Evolutionary conservation across 768 basidiomycete genomes (phyloP).

Genomic region (Pulveroboletus sp.): DNA sequence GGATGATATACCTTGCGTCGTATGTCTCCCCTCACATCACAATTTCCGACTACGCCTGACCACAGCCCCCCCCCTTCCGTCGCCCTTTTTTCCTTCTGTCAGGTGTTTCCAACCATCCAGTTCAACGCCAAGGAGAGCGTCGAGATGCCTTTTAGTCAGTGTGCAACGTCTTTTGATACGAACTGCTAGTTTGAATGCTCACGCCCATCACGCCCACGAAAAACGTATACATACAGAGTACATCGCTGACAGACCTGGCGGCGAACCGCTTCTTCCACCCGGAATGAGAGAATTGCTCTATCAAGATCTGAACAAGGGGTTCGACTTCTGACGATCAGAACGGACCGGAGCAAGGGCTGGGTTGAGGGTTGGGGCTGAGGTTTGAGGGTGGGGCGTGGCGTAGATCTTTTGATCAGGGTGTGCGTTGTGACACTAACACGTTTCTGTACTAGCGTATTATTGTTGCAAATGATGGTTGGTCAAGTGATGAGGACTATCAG

Average conservation of each 20-base stretch:
- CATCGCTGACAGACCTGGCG: conserved; percentile 39
- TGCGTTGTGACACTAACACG: too few species aligned
- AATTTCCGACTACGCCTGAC: not conserved
- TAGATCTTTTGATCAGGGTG: too few species aligned
- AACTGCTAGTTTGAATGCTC: too few species aligned
- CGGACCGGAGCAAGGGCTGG: too few species aligned
- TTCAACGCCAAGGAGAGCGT: conserved; percentile 89
- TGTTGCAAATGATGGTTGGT: too few species aligned
- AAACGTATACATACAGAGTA: conserved; percentile 36
- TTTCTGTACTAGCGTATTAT: too few species aligned
- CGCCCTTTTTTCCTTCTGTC: not conserved
- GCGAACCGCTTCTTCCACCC: conserved; percentile 73
- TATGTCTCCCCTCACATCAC: conserved; percentile 29
- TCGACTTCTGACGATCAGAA: conserved; percentile 42
- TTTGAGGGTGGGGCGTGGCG: too few species aligned
- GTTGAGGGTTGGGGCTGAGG: too few species aligned
- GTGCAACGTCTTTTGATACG: not conserved
- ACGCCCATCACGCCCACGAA: too few species aligned
- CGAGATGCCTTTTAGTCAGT: conserved; percentile 96
- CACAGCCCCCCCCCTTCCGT: not conserved
- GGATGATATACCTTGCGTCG: conserved; percentile 67
- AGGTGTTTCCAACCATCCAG: conserved; percentile 87
- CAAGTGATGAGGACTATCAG: too few species aligned
- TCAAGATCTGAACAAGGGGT: conserved; percentile 81
- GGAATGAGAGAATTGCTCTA: conserved; percentile 87